phyloP scores from a whole-genome alignment of 139 green algal genomes.

The Haematococcus sp. region DNA sequence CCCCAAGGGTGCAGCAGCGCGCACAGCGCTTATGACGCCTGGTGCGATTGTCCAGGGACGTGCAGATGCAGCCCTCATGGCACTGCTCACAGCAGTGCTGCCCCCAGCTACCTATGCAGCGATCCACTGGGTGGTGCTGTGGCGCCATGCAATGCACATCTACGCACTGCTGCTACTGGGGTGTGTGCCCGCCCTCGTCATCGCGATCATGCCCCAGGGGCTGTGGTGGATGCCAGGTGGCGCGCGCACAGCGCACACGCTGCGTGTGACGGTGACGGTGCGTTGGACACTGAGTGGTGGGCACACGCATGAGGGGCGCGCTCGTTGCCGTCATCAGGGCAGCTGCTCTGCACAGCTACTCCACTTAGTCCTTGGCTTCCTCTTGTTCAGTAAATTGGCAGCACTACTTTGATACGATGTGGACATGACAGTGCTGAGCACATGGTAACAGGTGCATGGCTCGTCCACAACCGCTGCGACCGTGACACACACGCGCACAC shows the following conservation, averaged over 20 bases:
- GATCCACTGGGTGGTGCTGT: slow-evolving; percentile 57
- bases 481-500: no score
- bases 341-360: no score
- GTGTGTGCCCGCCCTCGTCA: slow-evolving; percentile 49
- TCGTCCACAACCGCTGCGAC: no score
- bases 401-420: no score
- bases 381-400: no score
- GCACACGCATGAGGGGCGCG: no score
- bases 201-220: slow-evolving; percentile 60
- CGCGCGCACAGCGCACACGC: neutral
- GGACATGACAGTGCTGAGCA: no score
- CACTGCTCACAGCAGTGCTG: slow-evolving; percentile 51
- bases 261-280: neutral
- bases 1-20: neutral
- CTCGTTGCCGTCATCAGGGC: no score
- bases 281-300: no score
- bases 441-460: no score
- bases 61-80: slow-evolving; percentile 48
- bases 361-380: no score
- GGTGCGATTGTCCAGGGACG: slow-evolving; percentile 3
- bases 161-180: slow-evolving; percentile 76
- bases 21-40: neutral
- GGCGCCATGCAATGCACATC: slow-evolving; percentile 50
- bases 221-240: slow-evolving; percentile 78
- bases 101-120: slow-evolving; percentile 61